Evolutionary conservation across 164 flowering plant genomes (phyloP).

Genomic region (Berberis vulgaris): DNA sequence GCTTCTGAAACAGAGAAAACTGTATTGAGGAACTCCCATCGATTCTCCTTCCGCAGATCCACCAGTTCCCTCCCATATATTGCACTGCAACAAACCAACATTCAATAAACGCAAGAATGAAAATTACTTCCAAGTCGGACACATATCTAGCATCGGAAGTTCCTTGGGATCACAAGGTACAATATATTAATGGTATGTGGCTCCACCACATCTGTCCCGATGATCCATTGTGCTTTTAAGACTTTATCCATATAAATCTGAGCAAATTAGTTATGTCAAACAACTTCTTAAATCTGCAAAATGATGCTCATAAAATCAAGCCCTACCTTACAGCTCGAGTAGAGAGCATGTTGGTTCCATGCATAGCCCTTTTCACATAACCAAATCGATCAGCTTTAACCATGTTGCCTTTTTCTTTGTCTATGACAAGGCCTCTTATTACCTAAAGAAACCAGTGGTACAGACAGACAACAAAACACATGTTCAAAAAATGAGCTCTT

Average conservation of each 20-base stretch:
- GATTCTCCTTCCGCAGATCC: conserved; percentile 75
- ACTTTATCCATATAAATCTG: too few relatives aligned
- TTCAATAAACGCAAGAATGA: conserved; percentile 16
- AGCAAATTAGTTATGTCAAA: too few relatives aligned
- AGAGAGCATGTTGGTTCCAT: conserved; percentile 85
- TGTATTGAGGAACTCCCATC: conserved; percentile 96
- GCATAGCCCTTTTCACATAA: conserved; percentile 94
- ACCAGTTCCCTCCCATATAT: conserved; percentile 96
- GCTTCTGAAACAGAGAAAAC: conserved; percentile 96
- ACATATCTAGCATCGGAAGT: too few relatives aligned
- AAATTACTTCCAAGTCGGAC: conserved; percentile 5
- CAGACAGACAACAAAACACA: not conserved
- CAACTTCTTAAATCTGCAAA: not conserved
- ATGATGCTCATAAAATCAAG: not conserved
- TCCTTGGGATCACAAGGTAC: not conserved
- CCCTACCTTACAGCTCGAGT: conserved; percentile 75
- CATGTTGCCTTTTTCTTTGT: conserved; percentile 88
- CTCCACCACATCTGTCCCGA: too few relatives aligned
- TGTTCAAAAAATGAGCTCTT: not conserved
- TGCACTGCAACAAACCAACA: conserved; percentile 56
- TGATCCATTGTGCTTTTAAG: too few relatives aligned
- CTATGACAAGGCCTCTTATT: conserved; percentile 93
- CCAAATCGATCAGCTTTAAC: conserved; percentile 99
- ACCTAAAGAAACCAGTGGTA: conserved; percentile 37
- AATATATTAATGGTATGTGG: too few relatives aligned